A percentile compares a stretch with the other conserved stretches of the same genome.
Conservation (phyloP, 164 flowering plant genomes). For the Amborella trichopoda region DNA sequence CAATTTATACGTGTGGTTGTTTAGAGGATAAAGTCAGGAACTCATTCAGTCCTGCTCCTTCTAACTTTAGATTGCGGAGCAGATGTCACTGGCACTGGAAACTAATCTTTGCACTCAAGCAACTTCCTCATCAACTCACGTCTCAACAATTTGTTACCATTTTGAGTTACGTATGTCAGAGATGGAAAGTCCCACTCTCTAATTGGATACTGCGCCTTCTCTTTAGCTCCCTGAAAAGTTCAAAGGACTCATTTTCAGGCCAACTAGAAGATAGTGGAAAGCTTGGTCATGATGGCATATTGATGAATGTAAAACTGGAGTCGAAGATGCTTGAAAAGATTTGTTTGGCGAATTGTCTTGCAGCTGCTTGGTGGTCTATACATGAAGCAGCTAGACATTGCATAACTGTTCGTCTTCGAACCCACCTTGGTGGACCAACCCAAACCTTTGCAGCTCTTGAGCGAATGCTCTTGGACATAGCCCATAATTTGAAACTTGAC, state of each 20-base stretch:
- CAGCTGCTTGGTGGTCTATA: conserved; percentile 92
- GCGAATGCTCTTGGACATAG: conserved; percentile 83
- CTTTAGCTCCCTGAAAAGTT: conserved; percentile 25
- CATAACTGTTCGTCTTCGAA: conserved; percentile 65
- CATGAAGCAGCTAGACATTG: conserved; percentile 95
- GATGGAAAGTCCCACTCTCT: conserved; percentile 89
- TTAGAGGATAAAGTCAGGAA: conserved; percentile 25
- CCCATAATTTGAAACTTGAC: conserved; percentile 66
- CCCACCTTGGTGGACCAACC: conserved; percentile 97
- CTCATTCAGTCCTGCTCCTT: conserved; percentile 15
- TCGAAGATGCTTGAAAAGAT: conserved; percentile 49
- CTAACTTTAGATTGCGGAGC: conserved; percentile 15
- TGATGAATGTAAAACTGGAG: conserved; percentile 42
- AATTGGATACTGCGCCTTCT: conserved; percentile 87
- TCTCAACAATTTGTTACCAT: conserved; percentile 84
- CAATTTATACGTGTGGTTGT: conserved; percentile 47
- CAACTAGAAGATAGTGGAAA: conserved; percentile 40
- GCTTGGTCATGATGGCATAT: conserved; percentile 20
- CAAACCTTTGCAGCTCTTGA: conserved; percentile 98
- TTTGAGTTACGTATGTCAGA: conserved; percentile 81
- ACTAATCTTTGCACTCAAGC: conserved; percentile 71
- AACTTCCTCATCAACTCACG: conserved; percentile 53
- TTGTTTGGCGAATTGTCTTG: conserved; percentile 59
- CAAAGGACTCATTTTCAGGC: conserved; percentile 26
- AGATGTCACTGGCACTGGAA: conserved; percentile 63